Evolutionary conservation across 2,329 filamentous ascomycete species (phyloP).

Genomic region (Aspergillus sp.): DNA sequence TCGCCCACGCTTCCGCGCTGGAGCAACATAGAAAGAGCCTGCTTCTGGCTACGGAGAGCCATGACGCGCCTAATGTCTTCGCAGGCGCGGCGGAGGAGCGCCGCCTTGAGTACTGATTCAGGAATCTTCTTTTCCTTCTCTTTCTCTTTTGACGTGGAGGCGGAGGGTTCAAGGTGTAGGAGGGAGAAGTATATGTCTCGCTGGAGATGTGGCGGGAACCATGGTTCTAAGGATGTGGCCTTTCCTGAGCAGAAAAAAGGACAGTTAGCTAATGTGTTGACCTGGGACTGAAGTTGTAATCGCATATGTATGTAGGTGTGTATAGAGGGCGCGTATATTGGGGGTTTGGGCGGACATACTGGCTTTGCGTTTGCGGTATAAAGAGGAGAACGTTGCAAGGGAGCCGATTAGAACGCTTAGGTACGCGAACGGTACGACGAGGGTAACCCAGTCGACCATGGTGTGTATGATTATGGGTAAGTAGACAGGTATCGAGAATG

Average conservation of each 20-base stretch:
- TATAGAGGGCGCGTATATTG: too few species aligned
- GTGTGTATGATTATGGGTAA: conserved; percentile 17
- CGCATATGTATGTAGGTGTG: not conserved
- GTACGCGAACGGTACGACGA: conserved; percentile 86
- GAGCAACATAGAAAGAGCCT: conserved; percentile 76
- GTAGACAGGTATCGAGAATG: not conserved
- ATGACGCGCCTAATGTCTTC: conserved; percentile 94
- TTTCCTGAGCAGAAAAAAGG: conserved; percentile 54
- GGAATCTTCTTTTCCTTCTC: conserved; percentile 71
- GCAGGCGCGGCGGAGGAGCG: conserved; percentile 81
- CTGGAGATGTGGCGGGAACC: conserved; percentile 88
- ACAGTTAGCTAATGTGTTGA: not conserved
- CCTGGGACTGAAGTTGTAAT: not conserved
- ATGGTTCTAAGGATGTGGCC: conserved; percentile 83
- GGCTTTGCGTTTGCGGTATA: conserved; percentile 91
- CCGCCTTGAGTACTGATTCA: conserved; percentile 82
- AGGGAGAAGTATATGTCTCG: conserved; percentile 94
- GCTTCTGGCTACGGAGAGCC: conserved; percentile 83
- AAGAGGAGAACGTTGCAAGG: conserved; percentile 84
- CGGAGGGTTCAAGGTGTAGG: conserved; percentile 66
- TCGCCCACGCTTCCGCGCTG: conserved; percentile 93
- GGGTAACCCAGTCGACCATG: conserved; percentile 75
- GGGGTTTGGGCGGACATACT: conserved; percentile 50
- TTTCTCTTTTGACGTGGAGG: conserved; percentile 31
- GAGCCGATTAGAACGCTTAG: conserved; percentile 83